Base-by-base conservation (phyloP, 2,329 filamentous ascomycete genomes). In the Fusarium sp. region DNA sequence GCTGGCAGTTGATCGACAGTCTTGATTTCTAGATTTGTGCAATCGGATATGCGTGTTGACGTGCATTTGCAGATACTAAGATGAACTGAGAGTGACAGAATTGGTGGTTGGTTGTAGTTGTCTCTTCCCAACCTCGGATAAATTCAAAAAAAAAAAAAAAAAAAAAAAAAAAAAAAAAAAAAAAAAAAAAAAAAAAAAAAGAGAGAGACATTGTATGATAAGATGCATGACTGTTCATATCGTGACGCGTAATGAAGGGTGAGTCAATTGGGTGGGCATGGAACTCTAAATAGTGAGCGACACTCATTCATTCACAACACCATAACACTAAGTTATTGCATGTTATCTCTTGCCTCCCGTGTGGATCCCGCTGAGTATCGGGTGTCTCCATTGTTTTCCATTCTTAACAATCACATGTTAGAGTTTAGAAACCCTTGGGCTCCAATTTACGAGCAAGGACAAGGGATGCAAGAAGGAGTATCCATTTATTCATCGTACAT, bases 1-100 rank as follows among this genome's bases (percentile, higher is more conserved):
- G 26, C 45, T 70, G 67, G 67, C 67, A 70, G 63, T 68, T 71
- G 67, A 70, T 70, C 67, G 41, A 37, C 67, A n/a, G 15, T 36
- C 55, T 36, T 49, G 28, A 23, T 62, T 70, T 8, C 67, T 65
- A 28, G 41, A 55, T 41, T 40, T 51, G 47, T 56, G 28, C 38
- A 52, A 58, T 20, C 18, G 34, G 41, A 33, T 46, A 55, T 69
- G 67, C 67, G 23, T 51, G 40, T 52, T 70, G 67, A 70, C 62
- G 67, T 70, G 47, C 67, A 65, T 64, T 44, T 42, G 55, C 59
- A 46, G 63, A 65, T 57, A 42, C 50, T 23, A 50, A 38, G 33
- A 40, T 12, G 26, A 40, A 51, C 23, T 36, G 47, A 28, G 10
- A 38, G 23, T 53, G 57, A 46, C 10, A 23, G 34, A 47, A 23